Evolutionary conservation across 1,284 basidiomycete genomes (phyloP).

Genomic region (Boletellus sp.): DNA sequence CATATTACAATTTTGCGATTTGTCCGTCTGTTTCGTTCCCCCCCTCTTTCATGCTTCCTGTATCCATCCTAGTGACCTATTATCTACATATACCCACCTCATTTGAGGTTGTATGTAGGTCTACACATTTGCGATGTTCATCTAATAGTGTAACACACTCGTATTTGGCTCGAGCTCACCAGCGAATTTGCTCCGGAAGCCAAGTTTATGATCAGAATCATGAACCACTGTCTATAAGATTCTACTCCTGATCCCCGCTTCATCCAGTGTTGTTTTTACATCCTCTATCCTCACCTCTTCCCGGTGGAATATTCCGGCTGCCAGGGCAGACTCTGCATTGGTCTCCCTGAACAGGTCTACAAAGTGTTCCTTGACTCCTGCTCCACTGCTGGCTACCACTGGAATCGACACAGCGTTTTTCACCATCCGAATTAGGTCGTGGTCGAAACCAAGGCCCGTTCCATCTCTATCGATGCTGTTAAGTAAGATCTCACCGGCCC

Average conservation of each 20-base stretch:
- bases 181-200: background rate
- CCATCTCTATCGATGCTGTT: slow-evolving; percentile 99
- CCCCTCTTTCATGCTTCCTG: slow-evolving; percentile 28
- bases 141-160: slow-evolving; percentile 29
- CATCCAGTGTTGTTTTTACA: slow-evolving; percentile 61
- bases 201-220: background rate
- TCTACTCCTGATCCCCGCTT: slow-evolving; percentile 53
- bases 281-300: slow-evolving; percentile 75
- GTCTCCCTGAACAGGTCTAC: slow-evolving; percentile 80
- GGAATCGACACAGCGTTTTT: slow-evolving; percentile 81
- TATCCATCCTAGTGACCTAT: slow-evolving; percentile 29
- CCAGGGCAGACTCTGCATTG: slow-evolving; percentile 87
- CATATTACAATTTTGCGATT: slow-evolving; percentile 10
- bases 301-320: slow-evolving; percentile 97
- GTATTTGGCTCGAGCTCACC: slow-evolving; percentile 13
- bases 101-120: slow-evolving; percentile 34
- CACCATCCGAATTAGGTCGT: slow-evolving; percentile 79
- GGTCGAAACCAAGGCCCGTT: slow-evolving; percentile 89
- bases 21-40: background rate
- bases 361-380: slow-evolving; percentile 83
- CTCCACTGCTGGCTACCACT: slow-evolving; percentile 93
- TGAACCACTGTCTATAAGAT: slow-evolving; percentile 7
- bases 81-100: slow-evolving; percentile 33
- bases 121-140: slow-evolving; percentile 25
- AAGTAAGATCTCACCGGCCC: slow-evolving; percentile 93